Evolutionary conservation across 768 basidiomycete genomes (phyloP), one percentile per base, ranked within the genome.

Genomic region (Fistulinella prunicolor): DNA sequence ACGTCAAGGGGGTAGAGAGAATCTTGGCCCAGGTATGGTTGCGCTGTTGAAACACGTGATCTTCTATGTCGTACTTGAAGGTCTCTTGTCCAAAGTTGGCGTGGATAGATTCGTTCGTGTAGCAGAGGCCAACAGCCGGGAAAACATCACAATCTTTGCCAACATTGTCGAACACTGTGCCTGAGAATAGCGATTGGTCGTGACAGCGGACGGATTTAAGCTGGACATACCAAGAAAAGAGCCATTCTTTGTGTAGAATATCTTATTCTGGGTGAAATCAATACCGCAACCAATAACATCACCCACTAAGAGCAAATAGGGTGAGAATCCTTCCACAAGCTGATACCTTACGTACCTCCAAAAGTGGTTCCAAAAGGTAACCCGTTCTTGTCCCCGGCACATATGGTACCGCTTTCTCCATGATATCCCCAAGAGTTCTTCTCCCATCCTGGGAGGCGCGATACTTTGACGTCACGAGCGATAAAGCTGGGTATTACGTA

Each of bases 271-370:
- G 37, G 83, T 84, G 61, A 93, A 96, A 67, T 97, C 92, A 49
- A 98, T 77, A 1, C 95, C 95, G 60, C 93, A 95, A 10, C 95
- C 95, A 50, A 99, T 78, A 21, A 85, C 70, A 64, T 99, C 95
- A 8, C 86, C 88, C 37, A 83, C 93, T 94, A 49, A 39, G 36
- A 38, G 17, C 9, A 48, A 42, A 53, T 44, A 39, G 28, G 46
- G 46, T 55, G 45, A 45, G 19, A 37, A 29, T 13, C 35, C 6
- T 19, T 34, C 17, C 38, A 34, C n/a, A 22, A 34, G 37, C 26
- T 38, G 50, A 42, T 28, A 32, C 17, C 13, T 6, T 22, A 73
- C 83, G 62, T 65, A 93, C 92, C 83, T 58, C 88, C 85, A 64
- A 87, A 97, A 0, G 79, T 80, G 37, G 85, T 83, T 9, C 89